Percentiles rank a stretch among this genome's conserved stretches.
Evolutionary conservation across 2,329 filamentous ascomycete genomes (phyloP).

Genomic region (Paracamarosporium sp.): DNA sequence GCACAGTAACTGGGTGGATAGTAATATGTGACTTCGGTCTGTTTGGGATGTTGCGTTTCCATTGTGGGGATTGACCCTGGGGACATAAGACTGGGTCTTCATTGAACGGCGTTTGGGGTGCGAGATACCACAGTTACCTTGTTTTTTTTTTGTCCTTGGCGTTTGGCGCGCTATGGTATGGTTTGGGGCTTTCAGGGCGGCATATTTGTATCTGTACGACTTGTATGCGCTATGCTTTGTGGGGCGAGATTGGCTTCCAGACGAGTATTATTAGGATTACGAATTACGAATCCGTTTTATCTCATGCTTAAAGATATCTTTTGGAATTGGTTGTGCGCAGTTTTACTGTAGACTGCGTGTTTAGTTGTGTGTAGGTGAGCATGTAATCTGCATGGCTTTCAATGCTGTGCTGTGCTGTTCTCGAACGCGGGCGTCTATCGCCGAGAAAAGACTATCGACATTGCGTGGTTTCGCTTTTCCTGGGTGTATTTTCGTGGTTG

Average conservation of each 20-base stretch:
- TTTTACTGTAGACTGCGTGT: too few species aligned
- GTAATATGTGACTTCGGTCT: background rate
- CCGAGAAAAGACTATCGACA: too few species aligned
- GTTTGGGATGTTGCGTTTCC: background rate
- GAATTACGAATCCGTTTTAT: background rate
- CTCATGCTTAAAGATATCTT: too few species aligned
- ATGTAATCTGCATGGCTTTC: too few species aligned
- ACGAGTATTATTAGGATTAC: background rate
- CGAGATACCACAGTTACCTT: background rate
- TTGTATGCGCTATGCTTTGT: constrained; percentile 1
- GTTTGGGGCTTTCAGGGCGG: constrained; percentile 1
- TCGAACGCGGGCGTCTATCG: too few species aligned
- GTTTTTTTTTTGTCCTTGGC: background rate
- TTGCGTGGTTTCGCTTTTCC: too few species aligned
- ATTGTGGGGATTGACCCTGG: constrained; percentile 1
- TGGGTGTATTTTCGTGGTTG: too few species aligned
- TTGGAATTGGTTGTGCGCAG: too few species aligned
- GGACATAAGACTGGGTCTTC: constrained; percentile 13
- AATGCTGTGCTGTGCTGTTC: too few species aligned
- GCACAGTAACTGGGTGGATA: too few species aligned
- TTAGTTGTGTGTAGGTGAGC: too few species aligned
- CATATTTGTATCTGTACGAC: constrained; percentile 20
- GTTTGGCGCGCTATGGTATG: too few species aligned
- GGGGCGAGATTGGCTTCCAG: background rate
- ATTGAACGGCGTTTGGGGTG: constrained; percentile 19